These are phyloP conservation scores for Tolypocladium cylindrosporum DNA, from an alignment of 2,329 filamentous ascomycete species.

Conservation along the genomic window DNA sequence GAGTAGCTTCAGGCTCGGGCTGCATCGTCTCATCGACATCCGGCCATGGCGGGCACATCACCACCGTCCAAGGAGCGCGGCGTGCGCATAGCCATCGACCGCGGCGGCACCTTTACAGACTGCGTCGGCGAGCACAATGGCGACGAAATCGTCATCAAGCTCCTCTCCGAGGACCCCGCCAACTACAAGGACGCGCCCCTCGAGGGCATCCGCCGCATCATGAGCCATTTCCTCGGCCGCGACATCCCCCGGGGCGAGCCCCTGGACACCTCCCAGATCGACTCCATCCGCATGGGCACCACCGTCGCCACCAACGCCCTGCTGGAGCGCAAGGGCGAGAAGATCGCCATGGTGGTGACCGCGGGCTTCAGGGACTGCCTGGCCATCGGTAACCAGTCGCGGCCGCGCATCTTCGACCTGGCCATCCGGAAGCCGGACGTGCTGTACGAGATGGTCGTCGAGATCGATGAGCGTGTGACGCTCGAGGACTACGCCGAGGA, in stretches of 20 bases:
- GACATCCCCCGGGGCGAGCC: conserved; percentile 21
- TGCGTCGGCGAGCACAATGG: conserved; percentile 55
- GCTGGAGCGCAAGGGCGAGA: conserved; percentile 64
- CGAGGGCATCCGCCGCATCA: conserved; percentile 53
- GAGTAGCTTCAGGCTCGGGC: not conserved
- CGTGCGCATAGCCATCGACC: conserved; percentile 23
- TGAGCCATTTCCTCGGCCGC: conserved; percentile 21
- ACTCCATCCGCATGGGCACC: conserved; percentile 72
- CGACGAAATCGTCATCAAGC: conserved; percentile 61
- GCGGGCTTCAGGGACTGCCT: conserved; percentile 65
- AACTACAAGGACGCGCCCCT: conserved; percentile 67
- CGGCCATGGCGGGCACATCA: conserved; percentile 10
- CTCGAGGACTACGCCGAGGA: conserved; percentile 67
- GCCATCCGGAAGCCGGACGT: conserved; percentile 59
- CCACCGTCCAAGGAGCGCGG: conserved; percentile 3
- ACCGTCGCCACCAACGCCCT: conserved; percentile 70
- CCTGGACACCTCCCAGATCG: conserved; percentile 28
- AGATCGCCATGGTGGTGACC: conserved; percentile 60
- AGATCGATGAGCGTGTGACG: conserved; percentile 67
- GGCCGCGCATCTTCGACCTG: conserved; percentile 65
- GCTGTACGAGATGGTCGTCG: conserved; percentile 59
- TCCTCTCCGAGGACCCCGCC: conserved; percentile 59
- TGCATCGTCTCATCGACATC: not conserved
- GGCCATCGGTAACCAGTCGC: conserved; percentile 62
- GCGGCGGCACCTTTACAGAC: conserved; percentile 54